phyloP scores from a whole-genome alignment of 495 filamentous ascomycete genomes.

The Aspergillus funiculosus region DNA sequence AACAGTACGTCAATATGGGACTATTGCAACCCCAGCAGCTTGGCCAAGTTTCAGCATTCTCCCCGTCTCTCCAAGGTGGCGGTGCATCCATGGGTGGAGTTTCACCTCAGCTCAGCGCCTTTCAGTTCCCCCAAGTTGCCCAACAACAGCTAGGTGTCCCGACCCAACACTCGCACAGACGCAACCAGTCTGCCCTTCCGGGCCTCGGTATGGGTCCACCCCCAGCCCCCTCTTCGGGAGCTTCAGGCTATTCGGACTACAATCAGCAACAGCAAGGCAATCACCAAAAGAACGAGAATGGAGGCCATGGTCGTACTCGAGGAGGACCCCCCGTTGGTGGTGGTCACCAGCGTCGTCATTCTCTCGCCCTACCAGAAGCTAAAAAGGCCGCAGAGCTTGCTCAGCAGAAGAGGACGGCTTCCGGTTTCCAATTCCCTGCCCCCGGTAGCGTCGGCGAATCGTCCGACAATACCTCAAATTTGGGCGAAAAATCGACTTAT shows the following conservation, averaged over 20 bases:
- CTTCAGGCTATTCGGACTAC: conserved; percentile 85
- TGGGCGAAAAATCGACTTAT: conserved; percentile 38
- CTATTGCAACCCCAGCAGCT: conserved; percentile 83
- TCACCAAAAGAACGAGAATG: conserved; percentile 62
- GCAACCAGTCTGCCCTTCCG: conserved; percentile 94
- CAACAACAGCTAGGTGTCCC: conserved; percentile 68
- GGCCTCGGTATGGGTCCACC: conserved; percentile 87
- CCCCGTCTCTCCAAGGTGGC: conserved; percentile 55
- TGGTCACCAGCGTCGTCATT: conserved; percentile 92
- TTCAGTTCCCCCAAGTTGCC: conserved; percentile 84
- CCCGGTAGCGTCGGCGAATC: conserved; percentile 55
- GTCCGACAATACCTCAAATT: conserved; percentile 40
- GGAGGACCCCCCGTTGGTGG: conserved; percentile 64
- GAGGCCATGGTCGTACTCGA: conserved; percentile 65
- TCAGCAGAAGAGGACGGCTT: conserved; percentile 91
- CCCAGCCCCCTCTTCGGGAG: conserved; percentile 91
- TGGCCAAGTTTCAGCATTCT: conserved; percentile 59
- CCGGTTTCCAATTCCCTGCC: conserved; percentile 89
- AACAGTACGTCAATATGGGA: conserved; percentile 96
- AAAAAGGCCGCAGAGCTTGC: conserved; percentile 96
- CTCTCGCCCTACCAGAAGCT: conserved; percentile 87
- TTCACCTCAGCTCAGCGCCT: conserved; percentile 72
- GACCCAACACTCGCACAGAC: conserved; percentile 80
- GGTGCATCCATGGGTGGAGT: conserved; percentile 61
- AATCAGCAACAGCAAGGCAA: conserved; percentile 51